Evolutionary conservation across 1,284 basidiomycete species (phyloP).

Genomic region (Ustilago loliicola): DNA sequence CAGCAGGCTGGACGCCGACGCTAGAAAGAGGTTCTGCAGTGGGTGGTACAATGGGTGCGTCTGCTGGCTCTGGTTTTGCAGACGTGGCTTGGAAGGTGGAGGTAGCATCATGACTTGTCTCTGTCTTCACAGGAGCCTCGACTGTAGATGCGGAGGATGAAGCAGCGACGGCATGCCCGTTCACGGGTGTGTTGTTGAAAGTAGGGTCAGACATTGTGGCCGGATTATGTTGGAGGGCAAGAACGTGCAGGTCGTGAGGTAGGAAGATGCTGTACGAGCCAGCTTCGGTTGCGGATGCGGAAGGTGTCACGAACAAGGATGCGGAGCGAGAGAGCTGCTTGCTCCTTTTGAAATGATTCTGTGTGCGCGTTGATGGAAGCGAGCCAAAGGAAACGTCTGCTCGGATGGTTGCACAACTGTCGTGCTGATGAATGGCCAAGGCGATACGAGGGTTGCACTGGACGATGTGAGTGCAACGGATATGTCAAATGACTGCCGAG

Average conservation of each 20-base stretch:
- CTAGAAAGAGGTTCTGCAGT: slow-evolving; percentile 45
- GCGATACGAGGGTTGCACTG: background rate
- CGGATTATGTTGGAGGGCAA: background rate
- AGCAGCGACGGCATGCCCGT: slow-evolving; percentile 22
- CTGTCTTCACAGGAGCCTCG: slow-evolving; percentile 6
- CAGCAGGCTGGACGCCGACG: slow-evolving; percentile 32
- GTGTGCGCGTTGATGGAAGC: too few species aligned
- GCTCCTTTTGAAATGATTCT: background rate
- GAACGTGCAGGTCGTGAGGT: background rate
- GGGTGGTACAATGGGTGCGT: slow-evolving; percentile 34
- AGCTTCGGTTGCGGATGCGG: background rate
- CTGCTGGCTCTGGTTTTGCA: slow-evolving; percentile 23
- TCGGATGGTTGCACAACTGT: background rate
- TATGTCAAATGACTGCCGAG: slow-evolving; percentile 3
- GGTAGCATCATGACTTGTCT: slow-evolving; percentile 16
- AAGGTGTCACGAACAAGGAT: background rate
- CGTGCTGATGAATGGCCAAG: background rate
- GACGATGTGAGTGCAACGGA: background rate
- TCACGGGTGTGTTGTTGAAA: slow-evolving; percentile 15
- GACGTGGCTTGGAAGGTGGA: slow-evolving; percentile 7
- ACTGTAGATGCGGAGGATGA: background rate
- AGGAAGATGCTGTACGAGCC: background rate
- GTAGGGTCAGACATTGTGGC: slow-evolving; percentile 32
- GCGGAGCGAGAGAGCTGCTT: background rate
- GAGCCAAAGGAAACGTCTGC: too few species aligned